Evolutionary conservation across 1,284 basidiomycete species (phyloP), one percentile per base, ranked within the genome.

Genomic region (Fistulinella staudtii): DNA sequence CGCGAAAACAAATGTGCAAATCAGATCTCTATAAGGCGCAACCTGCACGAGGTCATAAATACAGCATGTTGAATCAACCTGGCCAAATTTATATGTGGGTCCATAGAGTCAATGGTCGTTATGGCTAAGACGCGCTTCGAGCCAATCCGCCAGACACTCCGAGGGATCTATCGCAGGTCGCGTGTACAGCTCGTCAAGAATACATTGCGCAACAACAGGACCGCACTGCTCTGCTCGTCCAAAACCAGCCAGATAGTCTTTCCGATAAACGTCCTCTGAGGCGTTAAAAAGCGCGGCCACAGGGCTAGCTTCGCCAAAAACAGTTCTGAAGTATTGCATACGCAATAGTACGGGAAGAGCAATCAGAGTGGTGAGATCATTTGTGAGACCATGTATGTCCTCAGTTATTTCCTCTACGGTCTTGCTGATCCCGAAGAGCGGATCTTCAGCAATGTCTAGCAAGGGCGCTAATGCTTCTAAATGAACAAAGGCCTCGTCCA

Each of bases 201-300:
- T 69, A 24, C 74, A 74, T 53, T 74, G 71, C 1, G 74, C 81
- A 24, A 88, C 76, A 10, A 75, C 65, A 15, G 65, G 64, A 36
- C 79, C 79, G 51, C 78, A 85, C 54, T 87, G 83, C 51, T 89
- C 87, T 30, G 85, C 87, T 39, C 85, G 71, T 11, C 80, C 79
- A 58, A 88, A 89, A 15, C 86, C 86, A 29, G 76, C 67, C 33
- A 89, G 65, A 61, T 81, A 89, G 29, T 76, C 75, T 49, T 70
- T 73, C 40, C 83, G 71, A 56, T 89, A 89, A 52, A 76, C 76
- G 4, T 68, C 73, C 54, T 83, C 84, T 0, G 73, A 56, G 14
- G 87, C 57, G 13, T 76, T 76, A 15, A 87, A 63, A 53, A 86
- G 71, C 11, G 65, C 55, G 4, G 80, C 63, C 23, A 87, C 74